Base-by-base conservation (phyloP, 371 early-diverging fungal genomes). In the Apophysomyces variabilis region DNA sequence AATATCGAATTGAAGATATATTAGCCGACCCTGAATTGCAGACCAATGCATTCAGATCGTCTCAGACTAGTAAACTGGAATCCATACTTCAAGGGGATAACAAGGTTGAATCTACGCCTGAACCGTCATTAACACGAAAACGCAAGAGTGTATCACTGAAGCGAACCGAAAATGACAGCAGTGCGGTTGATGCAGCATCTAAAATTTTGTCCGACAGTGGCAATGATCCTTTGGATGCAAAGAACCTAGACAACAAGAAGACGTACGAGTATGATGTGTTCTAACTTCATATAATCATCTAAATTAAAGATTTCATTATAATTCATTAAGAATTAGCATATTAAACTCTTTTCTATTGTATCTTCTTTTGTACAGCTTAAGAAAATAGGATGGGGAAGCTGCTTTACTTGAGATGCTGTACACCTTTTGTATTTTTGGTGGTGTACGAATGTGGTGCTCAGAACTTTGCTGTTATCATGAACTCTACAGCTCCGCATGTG, bases 1-100 rank as follows among this genome's bases (percentile, higher is more conserved):
- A 71, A 2, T 79, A 79, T 50, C 64, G 76, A 21, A 82, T 82
- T 60, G 79, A 82, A 44, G 83, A 82, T 14, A 39, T 82, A 3
- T 38, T 82, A 41, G 69, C 78, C 9, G 83, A 82, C 46, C 78
- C 80, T 4, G 68, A 60, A 5, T 58, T 78, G 13, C 71, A 77
- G 60, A 46, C 45, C 7, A 39, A 61, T 4, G 60, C 56, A 6
- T 56, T 66, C 9, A 66, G 69, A 44, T 46, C 74, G 3, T 21
- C 41, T 0, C 61, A 66, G 6, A 71, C 57, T 44, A 43, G 47
- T 41, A 78, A 78, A 46, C 74, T 82, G 8, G 63, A 71, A 16
- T 78, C 74, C 76, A 77, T 78, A 56, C 44, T 74, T n/a, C 46
- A 64, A 11, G 50, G 50, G 14, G 59, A 54, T 39, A 38, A 47